phyloP scores from a whole-genome alignment of 2,329 filamentous ascomycete species.

The Aspergillus fructus region DNA sequence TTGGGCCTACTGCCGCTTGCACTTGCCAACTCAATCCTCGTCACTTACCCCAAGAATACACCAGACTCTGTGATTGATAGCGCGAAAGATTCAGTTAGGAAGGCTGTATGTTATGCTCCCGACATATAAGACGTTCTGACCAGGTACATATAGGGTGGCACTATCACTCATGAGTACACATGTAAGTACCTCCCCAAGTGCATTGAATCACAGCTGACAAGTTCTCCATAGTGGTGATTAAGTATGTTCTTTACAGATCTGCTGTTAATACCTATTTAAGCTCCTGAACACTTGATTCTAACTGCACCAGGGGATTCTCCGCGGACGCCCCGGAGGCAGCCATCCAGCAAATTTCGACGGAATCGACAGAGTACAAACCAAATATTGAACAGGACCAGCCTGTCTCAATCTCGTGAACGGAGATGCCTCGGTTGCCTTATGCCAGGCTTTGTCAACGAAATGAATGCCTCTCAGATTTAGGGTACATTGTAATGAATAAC shows the following conservation, averaged over 20 bases:
- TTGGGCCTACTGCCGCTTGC: slow-evolving; percentile 60
- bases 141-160: slow-evolving; percentile 53
- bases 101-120: slow-evolving; percentile 51
- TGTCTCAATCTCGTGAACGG: slow-evolving; percentile 49
- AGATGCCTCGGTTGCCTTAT: background rate
- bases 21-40: slow-evolving; percentile 72
- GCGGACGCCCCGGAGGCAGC: slow-evolving; percentile 69
- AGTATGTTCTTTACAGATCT: slow-evolving; percentile 32
- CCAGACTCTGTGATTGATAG: slow-evolving; percentile 66
- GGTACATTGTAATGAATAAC: slow-evolving; percentile 5
- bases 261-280: background rate
- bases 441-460: background rate
- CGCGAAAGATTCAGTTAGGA: slow-evolving; percentile 68
- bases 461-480: background rate
- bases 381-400: slow-evolving; percentile 75
- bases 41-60: slow-evolving; percentile 71
- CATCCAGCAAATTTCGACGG: slow-evolving; percentile 65
- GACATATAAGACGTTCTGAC: background rate
- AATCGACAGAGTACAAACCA: slow-evolving; percentile 61
- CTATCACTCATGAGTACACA: slow-evolving; percentile 74
- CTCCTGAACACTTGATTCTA: slow-evolving; percentile 5
- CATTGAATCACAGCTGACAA: slow-evolving; percentile 8
- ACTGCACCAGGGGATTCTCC: slow-evolving; percentile 66
- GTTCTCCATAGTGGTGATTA: slow-evolving; percentile 38
- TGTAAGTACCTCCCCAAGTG: slow-evolving; percentile 54